Evolutionary conservation across 176 grass and related monocot genomes (phyloP), one percentile per base, ranked within the genome.

Genomic region (Oryza glaberrima): DNA sequence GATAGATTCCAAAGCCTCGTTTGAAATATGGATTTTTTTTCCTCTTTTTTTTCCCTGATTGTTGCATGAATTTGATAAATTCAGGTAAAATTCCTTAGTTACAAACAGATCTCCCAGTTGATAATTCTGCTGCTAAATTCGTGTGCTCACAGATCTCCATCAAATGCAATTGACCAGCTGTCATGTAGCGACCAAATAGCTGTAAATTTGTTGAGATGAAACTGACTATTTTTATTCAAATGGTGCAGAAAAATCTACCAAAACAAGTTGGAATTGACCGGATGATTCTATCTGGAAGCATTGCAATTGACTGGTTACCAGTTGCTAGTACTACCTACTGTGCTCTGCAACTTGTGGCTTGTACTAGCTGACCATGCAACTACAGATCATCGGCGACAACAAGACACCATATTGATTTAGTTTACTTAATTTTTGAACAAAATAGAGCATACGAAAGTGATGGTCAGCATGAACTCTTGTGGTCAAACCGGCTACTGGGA

Each of bases 401-500:
- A 61, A 44, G 54, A 13, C 43, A 72, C 2, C 20, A 25, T 49
- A 56, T 56, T 17, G 17, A 56, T 6, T 20, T 56, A 19, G 1
- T 56, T 56, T 7, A 56, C 17, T 56, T 56, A 14, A 14, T 15
- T 52, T 52, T 52, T 52, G 11, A 16, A 5, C 13, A 52, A 52
- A 12, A 52, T 52, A 52, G 15, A 52, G 4, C 49, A 52, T 11
- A 13, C 6, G 82, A 85, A 65, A 85, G 47, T 11, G 82, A 70
- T 9, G 72, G 82, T 85, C 82, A 89, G 20, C 71, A 65, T 56
- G 72, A 76, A 85, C 69, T 47, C 19, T 77, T 81, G 72, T 5
- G 11, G 77, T 76, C 88, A 35, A 77, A 56, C 11, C 38, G 47
- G 3, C 9, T 14, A 5, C 1, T 61, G 9, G 9, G 25, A 49